Evolutionary conservation across 768 basidiomycete species (phyloP).

Genomic region (Rubroboletus pulcherrimus): DNA sequence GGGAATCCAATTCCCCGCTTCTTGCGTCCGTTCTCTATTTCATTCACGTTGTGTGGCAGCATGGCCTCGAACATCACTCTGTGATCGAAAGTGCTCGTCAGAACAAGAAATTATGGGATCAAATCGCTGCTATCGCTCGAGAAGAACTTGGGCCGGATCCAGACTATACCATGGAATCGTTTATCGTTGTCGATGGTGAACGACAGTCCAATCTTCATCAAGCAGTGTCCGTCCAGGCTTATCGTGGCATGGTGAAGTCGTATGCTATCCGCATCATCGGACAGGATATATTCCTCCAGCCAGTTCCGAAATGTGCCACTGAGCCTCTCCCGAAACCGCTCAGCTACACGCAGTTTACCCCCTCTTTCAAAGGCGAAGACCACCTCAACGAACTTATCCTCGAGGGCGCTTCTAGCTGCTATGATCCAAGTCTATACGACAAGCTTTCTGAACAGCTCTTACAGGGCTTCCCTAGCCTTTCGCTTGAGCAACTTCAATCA

Average conservation of each 20-base stretch:
- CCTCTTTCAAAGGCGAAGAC: conserved; percentile 57
- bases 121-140: conserved; percentile 57
- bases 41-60: conserved; percentile 75
- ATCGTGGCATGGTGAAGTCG: conserved; percentile 68
- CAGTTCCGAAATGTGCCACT: conserved; percentile 38
- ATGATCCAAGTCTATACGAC: conserved; percentile 71
- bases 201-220: conserved; percentile 57
- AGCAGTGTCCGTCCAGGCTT: conserved; percentile 57
- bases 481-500: conserved; percentile 59
- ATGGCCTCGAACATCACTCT: conserved; percentile 67
- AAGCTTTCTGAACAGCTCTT: conserved; percentile 48
- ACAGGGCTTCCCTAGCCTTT: conserved; percentile 53
- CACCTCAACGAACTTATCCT: conserved; percentile 61
- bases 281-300: conserved; percentile 66
- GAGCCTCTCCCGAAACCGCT: conserved; percentile 45
- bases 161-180: conserved; percentile 55
- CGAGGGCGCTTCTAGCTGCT: conserved; percentile 67
- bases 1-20: conserved; percentile 74
- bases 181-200: conserved; percentile 34
- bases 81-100: conserved; percentile 54
- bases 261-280: conserved; percentile 71
- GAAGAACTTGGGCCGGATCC: conserved; percentile 74
- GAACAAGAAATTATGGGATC: conserved; percentile 65
- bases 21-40: conserved; percentile 74
- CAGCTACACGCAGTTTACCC: conserved; percentile 58